Conservation (phyloP, 164 flowering plant genomes). For the Kingdonia uniflora region DNA sequence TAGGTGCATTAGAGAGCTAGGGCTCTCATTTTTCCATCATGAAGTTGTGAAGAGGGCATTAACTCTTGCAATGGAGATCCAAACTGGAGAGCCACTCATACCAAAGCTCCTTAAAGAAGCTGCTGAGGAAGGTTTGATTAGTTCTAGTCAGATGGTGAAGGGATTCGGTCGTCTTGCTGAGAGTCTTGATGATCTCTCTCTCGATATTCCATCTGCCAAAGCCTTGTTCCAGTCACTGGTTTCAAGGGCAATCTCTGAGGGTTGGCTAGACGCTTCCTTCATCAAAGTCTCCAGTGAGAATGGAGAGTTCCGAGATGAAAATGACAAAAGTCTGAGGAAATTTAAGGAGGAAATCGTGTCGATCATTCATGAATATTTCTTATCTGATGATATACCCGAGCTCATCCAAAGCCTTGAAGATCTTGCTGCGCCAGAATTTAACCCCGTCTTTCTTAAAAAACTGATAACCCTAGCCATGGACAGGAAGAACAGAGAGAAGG, state of each 20-base stretch:
- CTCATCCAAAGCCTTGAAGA: slow-evolving; percentile 84
- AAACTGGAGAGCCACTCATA: slow-evolving; percentile 56
- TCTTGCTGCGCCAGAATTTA: slow-evolving; percentile 58
- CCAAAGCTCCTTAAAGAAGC: slow-evolving; percentile 71
- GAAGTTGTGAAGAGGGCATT: slow-evolving; percentile 93
- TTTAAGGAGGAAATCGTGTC: slow-evolving; percentile 76
- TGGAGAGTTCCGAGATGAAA: slow-evolving; percentile 27
- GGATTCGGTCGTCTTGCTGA: slow-evolving; percentile 81
- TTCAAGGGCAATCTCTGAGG: slow-evolving; percentile 64
- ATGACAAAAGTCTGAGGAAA: slow-evolving; percentile 37
- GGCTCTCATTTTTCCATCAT: slow-evolving; percentile 87
- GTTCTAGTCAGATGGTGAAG: slow-evolving; percentile 88
- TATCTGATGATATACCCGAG: slow-evolving; percentile 94
- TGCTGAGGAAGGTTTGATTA: slow-evolving; percentile 84
- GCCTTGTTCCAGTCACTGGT: slow-evolving; percentile 46
- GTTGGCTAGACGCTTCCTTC: slow-evolving; percentile 84
- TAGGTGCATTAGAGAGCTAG: slow-evolving; percentile 80
- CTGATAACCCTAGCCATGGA: slow-evolving; percentile 95
- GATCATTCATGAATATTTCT: slow-evolving; percentile 89
- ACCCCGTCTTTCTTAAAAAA: slow-evolving; percentile 82
- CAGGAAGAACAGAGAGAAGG: slow-evolving; percentile 91
- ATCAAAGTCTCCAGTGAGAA: slow-evolving; percentile 28
- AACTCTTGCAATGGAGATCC: slow-evolving; percentile 79
- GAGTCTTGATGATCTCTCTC: slow-evolving; percentile 91
- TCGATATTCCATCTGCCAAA: slow-evolving; percentile 92